Evolutionary conservation across 2,329 filamentous ascomycete species (phyloP).

Genomic region (Penicillium corylophilum): DNA sequence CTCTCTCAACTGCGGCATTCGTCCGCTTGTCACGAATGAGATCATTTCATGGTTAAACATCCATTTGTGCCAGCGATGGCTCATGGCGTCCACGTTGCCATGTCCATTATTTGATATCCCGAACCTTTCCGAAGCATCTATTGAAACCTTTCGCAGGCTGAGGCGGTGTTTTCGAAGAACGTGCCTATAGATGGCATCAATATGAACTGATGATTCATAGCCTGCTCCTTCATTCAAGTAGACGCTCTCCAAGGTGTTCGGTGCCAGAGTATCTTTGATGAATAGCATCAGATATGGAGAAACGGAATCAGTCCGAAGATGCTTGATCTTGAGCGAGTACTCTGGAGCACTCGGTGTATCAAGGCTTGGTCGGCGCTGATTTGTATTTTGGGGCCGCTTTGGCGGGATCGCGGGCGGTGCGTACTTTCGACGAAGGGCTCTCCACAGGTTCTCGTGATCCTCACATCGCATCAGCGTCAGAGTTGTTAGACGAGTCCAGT

Average conservation of each 20-base stretch:
- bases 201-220: conserved; percentile 59
- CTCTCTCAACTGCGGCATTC: conserved; percentile 70
- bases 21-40: conserved; percentile 71
- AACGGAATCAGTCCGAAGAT: conserved; percentile 72
- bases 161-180: conserved; percentile 68
- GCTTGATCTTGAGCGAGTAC: conserved; percentile 66
- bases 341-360: conserved; percentile 34
- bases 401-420: conserved; percentile 40
- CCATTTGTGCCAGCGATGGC: conserved; percentile 65
- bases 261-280: conserved; percentile 72
- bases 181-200: conserved; percentile 70
- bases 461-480: conserved; percentile 73
- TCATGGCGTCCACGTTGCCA: conserved; percentile 38
- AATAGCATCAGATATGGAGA: conserved; percentile 69
- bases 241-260: conserved; percentile 75
- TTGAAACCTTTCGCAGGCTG: conserved; percentile 70
- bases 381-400: conserved; percentile 9
- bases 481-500: conserved; percentile 70
- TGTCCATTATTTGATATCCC: conserved; percentile 12
- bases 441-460: conserved; percentile 74
- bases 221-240: conserved; percentile 68
- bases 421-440: conserved; percentile 64
- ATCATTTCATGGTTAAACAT: conserved; percentile 68
- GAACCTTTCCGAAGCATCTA: conserved; percentile 66
- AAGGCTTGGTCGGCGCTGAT: conserved; percentile 1